Percentiles rank a stretch among this genome's conserved stretches.
These are phyloP conservation scores for Termitomyces titanicus DNA, from an alignment of 768 basidiomycete species.

Conservation along the genomic window DNA sequence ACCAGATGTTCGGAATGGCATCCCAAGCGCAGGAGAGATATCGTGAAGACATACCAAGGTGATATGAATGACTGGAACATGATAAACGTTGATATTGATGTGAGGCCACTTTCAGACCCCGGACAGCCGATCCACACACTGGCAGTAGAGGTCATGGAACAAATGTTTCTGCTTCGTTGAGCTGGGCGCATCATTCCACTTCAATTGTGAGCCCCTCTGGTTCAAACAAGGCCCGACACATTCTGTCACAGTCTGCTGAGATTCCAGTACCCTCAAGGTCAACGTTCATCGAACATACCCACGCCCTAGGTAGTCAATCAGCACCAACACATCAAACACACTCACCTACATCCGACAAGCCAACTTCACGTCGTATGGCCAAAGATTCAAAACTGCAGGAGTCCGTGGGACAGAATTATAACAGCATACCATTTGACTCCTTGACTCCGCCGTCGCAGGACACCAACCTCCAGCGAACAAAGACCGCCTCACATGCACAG, in stretches of 20 bases:
- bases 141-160: background rate
- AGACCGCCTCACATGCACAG: background rate
- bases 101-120: background rate
- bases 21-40: background rate
- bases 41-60: background rate
- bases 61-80: background rate
- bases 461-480: background rate
- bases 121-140: no score
- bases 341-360: no score
- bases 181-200: background rate
- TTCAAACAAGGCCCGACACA: background rate
- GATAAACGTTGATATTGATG: background rate
- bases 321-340: background rate
- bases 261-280: background rate
- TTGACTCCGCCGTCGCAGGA: background rate
- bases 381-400: no score
- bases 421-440: no score
- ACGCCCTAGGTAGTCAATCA: background rate
- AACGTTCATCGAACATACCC: background rate
- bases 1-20: no score
- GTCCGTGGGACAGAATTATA: no score
- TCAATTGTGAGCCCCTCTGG: background rate
- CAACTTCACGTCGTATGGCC: no score
- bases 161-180: background rate
- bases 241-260: no score